phyloP scores from a whole-genome alignment of 2,329 filamentous ascomycete species.

The Trichophyton equinum region DNA sequence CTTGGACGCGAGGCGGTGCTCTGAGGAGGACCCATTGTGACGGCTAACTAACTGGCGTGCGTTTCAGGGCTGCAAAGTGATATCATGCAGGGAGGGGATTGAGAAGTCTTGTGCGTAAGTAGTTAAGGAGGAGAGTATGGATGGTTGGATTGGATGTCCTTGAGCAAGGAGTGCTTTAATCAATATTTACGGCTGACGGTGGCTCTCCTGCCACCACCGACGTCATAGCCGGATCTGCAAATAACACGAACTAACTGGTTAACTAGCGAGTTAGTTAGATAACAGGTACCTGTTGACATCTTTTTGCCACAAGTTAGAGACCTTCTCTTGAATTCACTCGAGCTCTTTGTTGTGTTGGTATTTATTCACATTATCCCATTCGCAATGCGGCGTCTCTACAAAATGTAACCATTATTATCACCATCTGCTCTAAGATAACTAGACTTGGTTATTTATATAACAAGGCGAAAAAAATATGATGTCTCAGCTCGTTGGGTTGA shows the following conservation, averaged over 20 bases:
- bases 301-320: too few species aligned
- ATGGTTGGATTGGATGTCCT: too few species aligned
- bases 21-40: neutral
- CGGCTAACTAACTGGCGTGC: neutral
- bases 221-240: neutral
- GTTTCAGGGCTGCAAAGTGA: neutral
- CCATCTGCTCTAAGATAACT: neutral
- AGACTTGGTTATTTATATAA: neutral
- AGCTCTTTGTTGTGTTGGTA: too few species aligned
- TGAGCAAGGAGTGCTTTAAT: neutral
- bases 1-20: neutral
- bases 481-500: conserved; percentile 10
- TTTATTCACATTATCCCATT: neutral
- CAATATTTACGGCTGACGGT: neutral
- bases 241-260: too few species aligned
- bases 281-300: neutral
- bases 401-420: neutral
- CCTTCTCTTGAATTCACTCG: too few species aligned
- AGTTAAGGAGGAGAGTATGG: neutral
- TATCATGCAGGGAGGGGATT: neutral
- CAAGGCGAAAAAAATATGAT: neutral
- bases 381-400: neutral
- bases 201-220: neutral
- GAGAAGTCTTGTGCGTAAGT: neutral
- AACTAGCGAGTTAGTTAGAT: neutral